Evolutionary conservation across 1,139 yeast species (phyloP).

Genomic region (Kodamaea arcana): DNA sequence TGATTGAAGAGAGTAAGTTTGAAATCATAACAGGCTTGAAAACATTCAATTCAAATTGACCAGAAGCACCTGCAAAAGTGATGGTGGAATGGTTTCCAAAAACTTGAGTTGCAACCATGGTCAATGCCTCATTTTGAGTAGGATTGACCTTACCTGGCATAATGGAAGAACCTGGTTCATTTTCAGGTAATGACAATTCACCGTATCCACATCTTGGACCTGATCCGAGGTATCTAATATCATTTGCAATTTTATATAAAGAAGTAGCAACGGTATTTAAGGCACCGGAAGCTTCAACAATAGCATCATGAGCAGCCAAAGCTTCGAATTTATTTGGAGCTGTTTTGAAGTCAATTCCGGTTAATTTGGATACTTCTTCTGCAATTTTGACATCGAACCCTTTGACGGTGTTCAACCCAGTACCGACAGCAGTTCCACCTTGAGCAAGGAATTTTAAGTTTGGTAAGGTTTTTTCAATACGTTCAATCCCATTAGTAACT

Average conservation of each 20-base stretch:
- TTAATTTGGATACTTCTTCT: constrained; percentile 68
- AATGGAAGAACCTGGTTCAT: constrained; percentile 98
- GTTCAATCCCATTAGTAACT: constrained; percentile 80
- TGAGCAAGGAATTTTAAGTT: constrained; percentile 83
- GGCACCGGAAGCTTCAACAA: constrained; percentile 97
- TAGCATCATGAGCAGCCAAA: constrained; percentile 96
- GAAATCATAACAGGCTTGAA: constrained; percentile 95
- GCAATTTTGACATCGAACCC: constrained; percentile 89
- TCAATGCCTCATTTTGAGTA: constrained; percentile 96
- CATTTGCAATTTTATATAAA: constrained; percentile 93
- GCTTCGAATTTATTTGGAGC: constrained; percentile 99
- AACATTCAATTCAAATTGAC: constrained; percentile 96
- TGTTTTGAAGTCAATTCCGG: constrained; percentile 84
- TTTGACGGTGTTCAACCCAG: constrained; percentile 89
- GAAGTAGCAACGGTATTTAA: constrained; percentile 92
- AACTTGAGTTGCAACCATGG: constrained; percentile 97
- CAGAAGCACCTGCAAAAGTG: constrained; percentile 97
- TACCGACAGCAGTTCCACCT: constrained; percentile 99
- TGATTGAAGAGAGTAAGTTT: constrained; percentile 80
- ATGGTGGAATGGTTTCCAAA: constrained; percentile 94
- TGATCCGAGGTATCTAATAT: constrained; percentile 94
- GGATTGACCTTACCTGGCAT: constrained; percentile 99
- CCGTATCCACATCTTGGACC: constrained; percentile 99
- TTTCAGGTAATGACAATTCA: constrained; percentile 90
- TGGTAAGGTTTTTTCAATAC: constrained; percentile 75